A percentile compares a stretch with the other conserved stretches of the same genome.
phyloP scores from a whole-genome alignment of 2,329 filamentous ascomycete species.

The Colletotrichum lentis region DNA sequence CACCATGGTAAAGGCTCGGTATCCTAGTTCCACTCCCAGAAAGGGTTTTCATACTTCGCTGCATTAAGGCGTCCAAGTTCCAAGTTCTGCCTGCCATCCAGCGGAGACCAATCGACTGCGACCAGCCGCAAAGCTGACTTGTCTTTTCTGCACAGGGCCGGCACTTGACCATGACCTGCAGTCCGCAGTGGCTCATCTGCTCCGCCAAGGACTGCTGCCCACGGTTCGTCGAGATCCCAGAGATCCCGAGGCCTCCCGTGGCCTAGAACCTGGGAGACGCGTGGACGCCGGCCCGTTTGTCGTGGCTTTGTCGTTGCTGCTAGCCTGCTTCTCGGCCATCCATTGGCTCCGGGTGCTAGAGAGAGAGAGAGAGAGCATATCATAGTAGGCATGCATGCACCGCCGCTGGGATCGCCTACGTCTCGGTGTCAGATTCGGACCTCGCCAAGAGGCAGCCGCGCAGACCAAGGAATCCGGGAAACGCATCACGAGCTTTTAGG shows the following conservation, averaged over 20 bases:
- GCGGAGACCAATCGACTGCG: conserved; percentile 2
- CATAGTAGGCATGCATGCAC: not conserved
- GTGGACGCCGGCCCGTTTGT: not conserved
- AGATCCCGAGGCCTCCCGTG: conserved; percentile 10
- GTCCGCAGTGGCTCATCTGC: conserved; percentile 19
- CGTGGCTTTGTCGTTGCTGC: conserved; percentile 8
- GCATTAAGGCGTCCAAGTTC: conserved; percentile 10
- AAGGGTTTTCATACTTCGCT: conserved; percentile 9
- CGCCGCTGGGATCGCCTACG: conserved; percentile 1
- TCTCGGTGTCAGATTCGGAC: not conserved
- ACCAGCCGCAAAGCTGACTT: conserved; percentile 5
- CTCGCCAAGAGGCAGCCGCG: not conserved
- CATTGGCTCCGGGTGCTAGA: too few species aligned
- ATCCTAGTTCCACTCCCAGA: conserved; percentile 12
- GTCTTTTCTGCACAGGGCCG: not conserved
- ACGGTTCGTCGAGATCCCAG: not conserved
- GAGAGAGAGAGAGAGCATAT: too few species aligned
- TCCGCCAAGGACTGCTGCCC: not conserved
- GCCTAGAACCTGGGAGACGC: conserved; percentile 2
- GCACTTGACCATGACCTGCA: conserved; percentile 29
- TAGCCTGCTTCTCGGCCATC: not conserved
- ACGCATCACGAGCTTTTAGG: not conserved
- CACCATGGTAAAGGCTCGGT: not conserved
- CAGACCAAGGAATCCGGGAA: not conserved
- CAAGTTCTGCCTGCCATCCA: conserved; percentile 24